Conservation (phyloP, 139 green algal genomes). For the Tetraselmis chui region DNA sequence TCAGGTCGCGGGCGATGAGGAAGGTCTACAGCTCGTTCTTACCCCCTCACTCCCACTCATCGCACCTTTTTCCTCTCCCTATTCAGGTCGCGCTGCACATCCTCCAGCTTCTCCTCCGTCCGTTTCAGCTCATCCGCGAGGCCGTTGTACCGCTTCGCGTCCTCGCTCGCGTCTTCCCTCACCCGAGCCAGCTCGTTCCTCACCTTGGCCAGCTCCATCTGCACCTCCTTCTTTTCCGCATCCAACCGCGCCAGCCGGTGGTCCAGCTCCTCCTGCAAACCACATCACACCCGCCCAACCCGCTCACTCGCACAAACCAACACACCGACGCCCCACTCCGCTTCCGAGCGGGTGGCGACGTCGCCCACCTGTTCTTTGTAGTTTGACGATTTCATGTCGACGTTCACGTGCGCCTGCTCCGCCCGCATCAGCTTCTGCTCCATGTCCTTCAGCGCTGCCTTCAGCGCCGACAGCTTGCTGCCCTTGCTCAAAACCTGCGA, state of each 20-base stretch:
- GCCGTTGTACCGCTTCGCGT: constrained; percentile 13
- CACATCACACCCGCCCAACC: no score
- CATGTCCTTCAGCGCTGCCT: neutral
- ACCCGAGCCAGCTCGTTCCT: neutral
- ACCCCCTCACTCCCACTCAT: constrained; percentile 8
- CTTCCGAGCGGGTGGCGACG: no score
- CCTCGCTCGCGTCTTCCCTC: neutral
- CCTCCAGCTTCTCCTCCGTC: constrained; percentile 13
- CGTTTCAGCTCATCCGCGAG: constrained; percentile 20
- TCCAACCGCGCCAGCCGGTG: neutral
- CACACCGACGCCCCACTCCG: no score
- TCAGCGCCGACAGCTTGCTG: neutral
- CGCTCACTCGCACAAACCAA: no score
- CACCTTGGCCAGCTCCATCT: constrained; percentile 3
- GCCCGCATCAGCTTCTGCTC: neutral
- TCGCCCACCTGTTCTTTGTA: neutral
- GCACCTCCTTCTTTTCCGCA: constrained; percentile 12
- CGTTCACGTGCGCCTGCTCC: neutral
- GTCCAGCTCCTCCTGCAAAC: constrained; percentile 7
- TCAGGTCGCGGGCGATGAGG: neutral
- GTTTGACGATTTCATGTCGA: neutral
- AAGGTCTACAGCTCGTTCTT: no score
- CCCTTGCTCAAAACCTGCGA: neutral
- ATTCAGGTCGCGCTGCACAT: constrained; percentile 14
- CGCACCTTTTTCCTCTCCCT: constrained; percentile 14